Evolutionary conservation across 805 yeast genomes (phyloP), one percentile per base, ranked within the genome.

Genomic region (Metschnikowia chrysomelidarum): DNA sequence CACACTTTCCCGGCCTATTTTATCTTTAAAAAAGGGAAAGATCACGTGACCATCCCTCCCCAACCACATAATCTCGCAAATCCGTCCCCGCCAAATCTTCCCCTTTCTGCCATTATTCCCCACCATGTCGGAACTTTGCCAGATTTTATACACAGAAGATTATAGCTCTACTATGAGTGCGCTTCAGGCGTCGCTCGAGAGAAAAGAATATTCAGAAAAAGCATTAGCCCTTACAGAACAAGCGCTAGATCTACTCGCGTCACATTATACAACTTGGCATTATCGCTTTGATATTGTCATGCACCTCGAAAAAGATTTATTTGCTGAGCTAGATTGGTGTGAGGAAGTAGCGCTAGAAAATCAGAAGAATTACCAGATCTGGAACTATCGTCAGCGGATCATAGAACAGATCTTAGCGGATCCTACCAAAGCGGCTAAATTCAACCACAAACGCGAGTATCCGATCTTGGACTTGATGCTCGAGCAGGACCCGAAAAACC

Each of bases 361-460:
- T 56, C 83, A 89, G 25, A 93, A 93, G 58, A 91, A 89, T 64
- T 93, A 93, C 61, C 98, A 93, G 59, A 82, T 91, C n/a, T 93
- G 98, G 97, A 86, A 89, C 50, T 89, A 91, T 54, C 74, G 97
- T 38, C 89, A 83, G 51, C 64, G 78, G 21, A 54, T 91, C 7
- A 61, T 83, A 36, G 69, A 69, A 26, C 30, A 46, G 36, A 56
- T 65, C 22, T n/a, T 56, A 32, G 31, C 20, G 10, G 38, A 35
- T 15, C 29, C 34, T 41, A 32, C 38, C 43, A 19, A 30, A 5
- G 46, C 40, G 5, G 19, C 20, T 10, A 40, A 37, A 38, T 71
- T 70, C 47, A 49, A 65, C 27, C 59, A 71, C 2, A 64, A 60
- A 26, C 63, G 80, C 23, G 98, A 93, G 54, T 68, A 69, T 33